Base-by-base conservation (phyloP, 805 yeast genomes). In the Kuraishia piskuri region DNA sequence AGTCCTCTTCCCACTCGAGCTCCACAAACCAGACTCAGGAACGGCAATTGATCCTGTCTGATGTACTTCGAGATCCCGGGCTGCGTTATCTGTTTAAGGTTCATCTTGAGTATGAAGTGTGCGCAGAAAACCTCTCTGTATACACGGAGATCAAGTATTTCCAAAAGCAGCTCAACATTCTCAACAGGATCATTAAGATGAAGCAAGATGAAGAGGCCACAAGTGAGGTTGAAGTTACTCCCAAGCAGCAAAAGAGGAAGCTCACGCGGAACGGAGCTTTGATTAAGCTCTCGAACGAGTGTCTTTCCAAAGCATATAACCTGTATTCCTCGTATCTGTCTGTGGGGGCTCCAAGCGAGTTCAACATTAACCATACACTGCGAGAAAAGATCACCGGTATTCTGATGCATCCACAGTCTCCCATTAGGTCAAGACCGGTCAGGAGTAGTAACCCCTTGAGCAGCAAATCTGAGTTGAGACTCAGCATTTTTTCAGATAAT, bases 111-210 rank as follows among this genome's bases (percentile, higher is more conserved):
- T 76, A 73, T 26, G 86, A 82, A 51, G 74, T 76, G 53, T 89
- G 96, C 62, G 78, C 77, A 2, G 97, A 90, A 62, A 90, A 88
- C 60, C 64, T 88, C n/a, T 84, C 84, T 57, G 89, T 86, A 2
- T 88, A 80, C 63, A 66, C 77, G 52, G 87, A 82, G 54, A 75
- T 88, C 50, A 71, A 72, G 49, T 76, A 76, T 50, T 78, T 84
- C 55, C 71, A 73, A 12, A 77, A 74, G 56, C 77, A 75, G 57
- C 68, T 79, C 67, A 62, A 66, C 1, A 60, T 71, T 1, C 59
- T 83, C 53, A 72, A 72, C 49, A 75, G 73, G 26, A 57, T 82
- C 26, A 67, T 59, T 64, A 69, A 53, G 58, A 56, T 60, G 50
- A 60, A 62, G 58, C 59, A 59, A 22, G 55, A 59, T 25, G 67